Base-by-base conservation (phyloP, 768 basidiomycete genomes). In the Serpula lacrymans region DNA sequence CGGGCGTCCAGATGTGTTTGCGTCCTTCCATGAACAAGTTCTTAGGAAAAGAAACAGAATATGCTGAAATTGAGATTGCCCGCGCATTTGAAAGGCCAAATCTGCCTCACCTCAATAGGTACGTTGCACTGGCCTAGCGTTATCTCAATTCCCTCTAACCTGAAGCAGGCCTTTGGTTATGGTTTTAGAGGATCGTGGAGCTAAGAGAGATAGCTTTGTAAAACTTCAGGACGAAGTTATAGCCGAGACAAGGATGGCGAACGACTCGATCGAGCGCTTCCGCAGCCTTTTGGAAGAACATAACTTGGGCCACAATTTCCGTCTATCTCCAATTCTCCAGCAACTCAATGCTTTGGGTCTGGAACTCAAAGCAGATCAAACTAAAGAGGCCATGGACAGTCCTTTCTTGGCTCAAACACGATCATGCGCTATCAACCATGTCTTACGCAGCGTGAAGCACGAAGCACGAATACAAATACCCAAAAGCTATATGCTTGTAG, bases 11-110 rank as follows among this genome's bases (percentile, higher is more conserved):
- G 13, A 85, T 92, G 83, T 72, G 82, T 21, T 54, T 89, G 7
- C 69, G 89, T 24, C 60, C 63, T 5, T 85, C 84, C 0, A 90
- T 90, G 87, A 72, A 70, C 25, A 92, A 92, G 50, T 91, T 91
- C 46, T 61, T 71, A 12, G 77, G 72, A 5, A 72, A 62, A 1
- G 57, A 68, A 2, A 60, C 70, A 26, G 71, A 60, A 28, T 53
- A 52, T 8, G 82, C 82, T 3, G 74, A 74, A 14, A 82, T 91
- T 40, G 89, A 91, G 53, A 89, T 90, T 22, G 82, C 85, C 0
- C 69, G 69, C 36, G 67, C 79, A 1, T 80, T 90, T 50, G 67
- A 71, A 25, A 59, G 62, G 25, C 85, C 88, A 0, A 80, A 75
- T 25, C 54, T 54, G 3, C 78, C 78, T 30, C 82, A 88, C 60